A percentile compares a stretch with the other conserved stretches of the same genome.
Evolutionary conservation across 2,329 filamentous ascomycete genomes (phyloP).

Genomic region (Claviceps sp.): DNA sequence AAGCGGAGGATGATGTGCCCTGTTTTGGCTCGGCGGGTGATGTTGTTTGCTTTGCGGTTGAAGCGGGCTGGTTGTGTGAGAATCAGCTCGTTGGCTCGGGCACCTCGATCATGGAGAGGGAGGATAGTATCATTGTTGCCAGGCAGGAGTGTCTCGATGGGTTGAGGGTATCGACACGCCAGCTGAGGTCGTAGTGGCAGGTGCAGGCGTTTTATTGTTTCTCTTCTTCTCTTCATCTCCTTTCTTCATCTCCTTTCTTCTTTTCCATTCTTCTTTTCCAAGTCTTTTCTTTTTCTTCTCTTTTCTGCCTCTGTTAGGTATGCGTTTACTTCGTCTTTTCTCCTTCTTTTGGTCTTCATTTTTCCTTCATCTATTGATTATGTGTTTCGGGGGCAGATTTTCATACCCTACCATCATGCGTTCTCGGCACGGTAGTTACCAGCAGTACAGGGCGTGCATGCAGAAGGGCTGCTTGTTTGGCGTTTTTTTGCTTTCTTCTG

Average conservation of each 20-base stretch:
- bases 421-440: too few species aligned
- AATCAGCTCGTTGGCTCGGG: conserved; percentile 33
- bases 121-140: conserved; percentile 27
- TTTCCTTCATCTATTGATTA: too few species aligned
- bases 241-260: not conserved
- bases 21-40: conserved; percentile 43
- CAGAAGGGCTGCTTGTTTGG: too few species aligned
- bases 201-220: not conserved
- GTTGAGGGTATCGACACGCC: conserved; percentile 13
- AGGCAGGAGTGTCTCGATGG: conserved; percentile 15
- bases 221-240: not conserved
- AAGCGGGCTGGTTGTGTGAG: conserved; percentile 43
- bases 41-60: conserved; percentile 42
- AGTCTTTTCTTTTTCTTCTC: not conserved
- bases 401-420: too few species aligned
- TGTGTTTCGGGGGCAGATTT: too few species aligned
- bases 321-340: not conserved
- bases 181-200: not conserved
- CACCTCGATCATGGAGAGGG: conserved; percentile 22
- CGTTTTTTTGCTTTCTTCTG: too few species aligned
- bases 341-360: not conserved
- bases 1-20: conserved; percentile 31
- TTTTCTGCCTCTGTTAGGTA: not conserved
- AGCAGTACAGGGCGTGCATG: too few species aligned
- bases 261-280: not conserved